Percentiles rank a stretch among this genome's conserved stretches.
Evolutionary conservation across 306 rosid genomes (phyloP).

Genomic region (Castanospermum australe): DNA sequence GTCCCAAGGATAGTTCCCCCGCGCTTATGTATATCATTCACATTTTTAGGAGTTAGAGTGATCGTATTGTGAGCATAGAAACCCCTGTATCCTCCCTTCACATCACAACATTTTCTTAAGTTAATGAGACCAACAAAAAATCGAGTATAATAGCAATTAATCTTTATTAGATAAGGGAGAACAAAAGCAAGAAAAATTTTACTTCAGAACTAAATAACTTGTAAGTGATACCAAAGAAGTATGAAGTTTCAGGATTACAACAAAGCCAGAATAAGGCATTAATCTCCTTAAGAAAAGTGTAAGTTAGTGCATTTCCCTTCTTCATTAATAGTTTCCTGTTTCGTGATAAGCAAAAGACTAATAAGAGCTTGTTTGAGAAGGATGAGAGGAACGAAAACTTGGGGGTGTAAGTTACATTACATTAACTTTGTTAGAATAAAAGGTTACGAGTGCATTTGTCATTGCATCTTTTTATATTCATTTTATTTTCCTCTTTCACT

Average conservation of each 20-base stretch:
- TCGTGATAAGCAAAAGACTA: neutral
- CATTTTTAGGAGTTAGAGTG: conserved; percentile 68
- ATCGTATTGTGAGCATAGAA: conserved; percentile 82
- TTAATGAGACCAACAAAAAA: neutral
- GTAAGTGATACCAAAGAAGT: neutral
- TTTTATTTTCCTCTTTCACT: neutral
- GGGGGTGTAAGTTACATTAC: neutral
- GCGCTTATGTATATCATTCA: conserved; percentile 93
- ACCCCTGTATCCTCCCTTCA: conserved; percentile 96
- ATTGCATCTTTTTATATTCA: neutral
- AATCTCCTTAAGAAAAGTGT: neutral
- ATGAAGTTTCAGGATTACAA: neutral
- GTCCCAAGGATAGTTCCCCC: conserved; percentile 94
- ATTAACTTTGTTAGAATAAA: conserved; percentile 12
- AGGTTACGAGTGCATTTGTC: conserved; percentile 6
- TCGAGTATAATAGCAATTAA: neutral
- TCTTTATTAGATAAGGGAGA: neutral
- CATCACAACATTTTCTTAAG: conserved; percentile 18
- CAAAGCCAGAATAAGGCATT: neutral
- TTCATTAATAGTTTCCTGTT: neutral
- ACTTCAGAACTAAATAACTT: neutral
- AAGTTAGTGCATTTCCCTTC: neutral
- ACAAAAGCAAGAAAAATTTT: neutral
- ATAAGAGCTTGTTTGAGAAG: neutral
- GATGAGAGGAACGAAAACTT: neutral